phyloP scores from a whole-genome alignment of 192 early-diverging fungal species.

The Mortierella claussenii region DNA sequence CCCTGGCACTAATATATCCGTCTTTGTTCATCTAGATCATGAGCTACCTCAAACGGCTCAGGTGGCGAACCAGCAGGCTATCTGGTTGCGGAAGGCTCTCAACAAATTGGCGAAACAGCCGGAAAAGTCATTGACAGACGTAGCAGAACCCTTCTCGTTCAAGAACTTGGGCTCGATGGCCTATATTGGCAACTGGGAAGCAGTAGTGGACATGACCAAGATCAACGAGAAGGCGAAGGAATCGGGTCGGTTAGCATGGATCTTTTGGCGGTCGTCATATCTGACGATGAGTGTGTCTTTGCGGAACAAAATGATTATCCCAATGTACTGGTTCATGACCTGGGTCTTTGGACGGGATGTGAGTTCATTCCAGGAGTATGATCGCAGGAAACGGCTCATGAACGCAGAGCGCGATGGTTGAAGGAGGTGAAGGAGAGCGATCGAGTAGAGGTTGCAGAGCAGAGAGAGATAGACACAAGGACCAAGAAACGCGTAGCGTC shows the following conservation, averaged over 20 bases:
- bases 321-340: slow-evolving; percentile 72
- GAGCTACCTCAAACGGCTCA: slow-evolving; percentile 88
- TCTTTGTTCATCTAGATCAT: slow-evolving; percentile 49
- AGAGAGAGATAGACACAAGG: no score
- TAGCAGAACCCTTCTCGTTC: slow-evolving; percentile 64
- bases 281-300: slow-evolving; percentile 71
- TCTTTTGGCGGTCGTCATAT: slow-evolving; percentile 82
- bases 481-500: no score
- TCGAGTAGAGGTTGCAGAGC: no score
- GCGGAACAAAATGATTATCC: slow-evolving; percentile 81
- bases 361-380: slow-evolving; percentile 47
- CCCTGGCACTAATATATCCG: not conserved
- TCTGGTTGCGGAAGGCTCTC: slow-evolving; percentile 66
- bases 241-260: slow-evolving; percentile 63
- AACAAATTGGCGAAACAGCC: slow-evolving; percentile 53
- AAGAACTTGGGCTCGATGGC: slow-evolving; percentile 74
- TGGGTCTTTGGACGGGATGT: slow-evolving; percentile 60
- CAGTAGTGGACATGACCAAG: slow-evolving; percentile 68
- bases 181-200: slow-evolving; percentile 71
- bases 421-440: no score
- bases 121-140: slow-evolving; percentile 26
- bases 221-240: slow-evolving; percentile 61
- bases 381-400: slow-evolving; percentile 18
- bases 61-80: slow-evolving; percentile 81
- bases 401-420: no score